Conservation (phyloP, 23 red algal species). For the Gracilaria caudata region DNA sequence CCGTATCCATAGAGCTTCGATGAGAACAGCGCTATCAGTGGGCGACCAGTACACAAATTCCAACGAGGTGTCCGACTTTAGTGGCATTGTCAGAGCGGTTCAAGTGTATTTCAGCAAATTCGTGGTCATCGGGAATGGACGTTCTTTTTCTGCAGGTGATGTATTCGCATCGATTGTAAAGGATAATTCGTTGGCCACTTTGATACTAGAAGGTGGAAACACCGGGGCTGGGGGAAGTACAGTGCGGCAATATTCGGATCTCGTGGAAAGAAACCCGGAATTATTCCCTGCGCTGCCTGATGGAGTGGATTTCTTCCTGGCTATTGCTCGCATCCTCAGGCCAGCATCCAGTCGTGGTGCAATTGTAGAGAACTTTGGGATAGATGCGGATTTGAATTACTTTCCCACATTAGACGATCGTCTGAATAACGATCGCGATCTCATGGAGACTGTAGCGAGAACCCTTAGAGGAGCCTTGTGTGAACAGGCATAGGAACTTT, state of each 20-base stretch:
- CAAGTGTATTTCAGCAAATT: slow-evolving; percentile 29
- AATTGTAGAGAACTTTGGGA: slow-evolving; percentile 34
- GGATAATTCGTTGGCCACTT: slow-evolving; percentile 14
- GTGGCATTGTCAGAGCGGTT: not conserved
- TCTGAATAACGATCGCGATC: not conserved
- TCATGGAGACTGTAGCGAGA: not conserved
- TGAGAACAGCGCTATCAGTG: not conserved
- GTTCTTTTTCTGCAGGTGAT: slow-evolving; percentile 8
- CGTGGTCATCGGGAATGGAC: slow-evolving; percentile 16
- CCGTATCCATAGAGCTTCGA: not conserved
- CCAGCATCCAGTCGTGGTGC: not conserved
- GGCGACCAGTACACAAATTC: slow-evolving; percentile 24
- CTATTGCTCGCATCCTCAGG: slow-evolving; percentile 6
- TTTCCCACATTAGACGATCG: slow-evolving; percentile 12
- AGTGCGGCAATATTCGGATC: not conserved
- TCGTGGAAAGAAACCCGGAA: not conserved
- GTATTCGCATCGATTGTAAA: slow-evolving; percentile 27
- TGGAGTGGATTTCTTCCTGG: slow-evolving; percentile 23
- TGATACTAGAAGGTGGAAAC: slow-evolving; percentile 8
- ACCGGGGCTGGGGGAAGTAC: slow-evolving; percentile 17
- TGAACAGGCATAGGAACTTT: no score
- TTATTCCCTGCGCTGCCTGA: not conserved
- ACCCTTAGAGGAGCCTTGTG: not conserved
- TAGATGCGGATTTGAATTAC: slow-evolving; percentile 32
- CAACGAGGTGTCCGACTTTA: not conserved